Conservation (phyloP, 2,329 filamentous ascomycete genomes). For the Dactylella cylindrospora region DNA sequence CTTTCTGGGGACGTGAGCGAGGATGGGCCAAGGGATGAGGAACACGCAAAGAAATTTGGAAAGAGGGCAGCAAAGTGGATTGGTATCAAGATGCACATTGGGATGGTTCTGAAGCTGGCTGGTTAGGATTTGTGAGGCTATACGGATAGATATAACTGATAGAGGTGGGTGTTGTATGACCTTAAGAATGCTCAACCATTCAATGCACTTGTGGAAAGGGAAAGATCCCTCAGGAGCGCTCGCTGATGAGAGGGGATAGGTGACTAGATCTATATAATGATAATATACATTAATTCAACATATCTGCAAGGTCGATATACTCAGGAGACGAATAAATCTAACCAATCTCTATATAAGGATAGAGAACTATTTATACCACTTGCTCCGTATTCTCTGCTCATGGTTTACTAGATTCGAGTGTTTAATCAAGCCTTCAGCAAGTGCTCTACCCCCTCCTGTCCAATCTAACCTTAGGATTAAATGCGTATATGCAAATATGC, state of each 20-base stretch:
- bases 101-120: constrained; percentile 51
- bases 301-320: too few relatives aligned
- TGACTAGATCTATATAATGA: too few relatives aligned
- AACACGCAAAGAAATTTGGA: constrained; percentile 63
- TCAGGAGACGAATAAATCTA: too few relatives aligned
- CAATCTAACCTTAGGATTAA: constrained; percentile 63
- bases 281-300: too few relatives aligned
- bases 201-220: too few relatives aligned
- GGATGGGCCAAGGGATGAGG: constrained; percentile 56
- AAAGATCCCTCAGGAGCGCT: too few relatives aligned
- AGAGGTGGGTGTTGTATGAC: too few relatives aligned
- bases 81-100: constrained; percentile 60
- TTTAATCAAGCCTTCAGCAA: constrained; percentile 61
- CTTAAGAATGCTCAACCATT: too few relatives aligned
- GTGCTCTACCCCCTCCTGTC: constrained; percentile 64
- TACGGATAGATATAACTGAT: too few relatives aligned
- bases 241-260: too few relatives aligned
- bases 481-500: constrained; percentile 86
- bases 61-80: constrained; percentile 66
- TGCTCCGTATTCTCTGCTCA: constrained; percentile 59
- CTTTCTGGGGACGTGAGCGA: constrained; percentile 54
- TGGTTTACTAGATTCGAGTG: constrained; percentile 68
- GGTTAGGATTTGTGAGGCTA: constrained; percentile 45
- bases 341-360: too few relatives aligned
- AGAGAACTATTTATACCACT: constrained; percentile 54